These are phyloP conservation scores for Trichosporon inkin DNA, from an alignment of 1,284 basidiomycete genomes.

Conservation along the genomic window DNA sequence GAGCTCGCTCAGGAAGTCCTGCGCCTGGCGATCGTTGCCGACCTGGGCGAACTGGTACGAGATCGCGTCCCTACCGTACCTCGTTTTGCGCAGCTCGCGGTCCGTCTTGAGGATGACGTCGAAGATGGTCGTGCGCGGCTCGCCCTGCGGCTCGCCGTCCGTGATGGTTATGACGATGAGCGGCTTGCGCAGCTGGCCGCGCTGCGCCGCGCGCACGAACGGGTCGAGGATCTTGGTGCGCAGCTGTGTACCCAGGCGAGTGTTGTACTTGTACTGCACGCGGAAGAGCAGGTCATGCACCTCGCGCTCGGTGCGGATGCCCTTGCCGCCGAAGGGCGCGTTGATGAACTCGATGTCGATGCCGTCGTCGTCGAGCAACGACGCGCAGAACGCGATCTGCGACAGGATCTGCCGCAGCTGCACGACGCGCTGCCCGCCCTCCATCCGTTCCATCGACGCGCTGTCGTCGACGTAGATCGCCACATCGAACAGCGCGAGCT, in stretches of 20 bases:
- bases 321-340: conserved; percentile 48
- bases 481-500: conserved; percentile 49
- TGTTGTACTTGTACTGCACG: conserved; percentile 10
- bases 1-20: conserved; percentile 17
- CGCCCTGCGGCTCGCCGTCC: conserved; percentile 28
- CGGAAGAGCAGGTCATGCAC: conserved; percentile 12
- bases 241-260: conserved; percentile 22
- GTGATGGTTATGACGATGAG: conserved; percentile 50
- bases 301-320: conserved; percentile 44
- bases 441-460: conserved; percentile 49
- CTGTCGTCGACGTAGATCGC: conserved; percentile 51
- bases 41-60: conserved; percentile 18
- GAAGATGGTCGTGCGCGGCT: conserved; percentile 7
- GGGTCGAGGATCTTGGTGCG: conserved; percentile 51
- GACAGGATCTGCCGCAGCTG: conserved; percentile 50
- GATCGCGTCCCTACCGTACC: conserved; percentile 16
- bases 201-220: conserved; percentile 47
- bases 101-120: conserved; percentile 16
- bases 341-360: conserved; percentile 52
- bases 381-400: conserved; percentile 44
- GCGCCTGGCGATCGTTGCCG: conserved; percentile 18
- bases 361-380: conserved; percentile 52
- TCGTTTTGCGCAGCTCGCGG: conserved; percentile 12
- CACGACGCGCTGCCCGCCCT: conserved; percentile 48
- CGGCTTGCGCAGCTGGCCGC: conserved; percentile 49